Conservation (phyloP, 2,329 filamentous ascomycete genomes). For the Colletotrichum sp. region DNA sequence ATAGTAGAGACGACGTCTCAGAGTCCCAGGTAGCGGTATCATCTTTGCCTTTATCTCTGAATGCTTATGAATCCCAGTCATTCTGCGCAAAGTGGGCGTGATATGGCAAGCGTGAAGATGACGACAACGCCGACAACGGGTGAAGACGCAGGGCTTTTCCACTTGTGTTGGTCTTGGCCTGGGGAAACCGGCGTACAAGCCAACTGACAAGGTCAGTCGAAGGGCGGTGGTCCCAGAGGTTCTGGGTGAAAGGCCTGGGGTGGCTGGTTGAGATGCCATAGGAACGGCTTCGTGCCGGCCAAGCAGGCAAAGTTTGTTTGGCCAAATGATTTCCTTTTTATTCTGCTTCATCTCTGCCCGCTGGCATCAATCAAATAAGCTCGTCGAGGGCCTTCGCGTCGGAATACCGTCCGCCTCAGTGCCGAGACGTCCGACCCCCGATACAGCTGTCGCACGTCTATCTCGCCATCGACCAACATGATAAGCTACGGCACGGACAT, state of each 20-base stretch:
- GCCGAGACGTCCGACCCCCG: slow-evolving; percentile 15
- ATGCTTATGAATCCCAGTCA: not conserved
- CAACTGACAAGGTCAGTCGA: not conserved
- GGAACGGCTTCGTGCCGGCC: slow-evolving; percentile 7
- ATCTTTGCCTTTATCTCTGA: not conserved
- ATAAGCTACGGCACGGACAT: slow-evolving; percentile 12
- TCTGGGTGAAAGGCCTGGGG: not conserved
- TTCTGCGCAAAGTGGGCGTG: not conserved
- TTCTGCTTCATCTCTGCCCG: not conserved
- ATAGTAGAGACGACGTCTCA: not conserved
- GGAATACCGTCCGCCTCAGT: not conserved
- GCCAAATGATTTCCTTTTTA: not conserved
- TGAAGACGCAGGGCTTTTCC: not conserved
- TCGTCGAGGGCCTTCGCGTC: slow-evolving; percentile 6
- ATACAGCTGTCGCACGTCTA: slow-evolving; percentile 20
- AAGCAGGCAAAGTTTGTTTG: slow-evolving; percentile 2
- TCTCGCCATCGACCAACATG: slow-evolving; percentile 10
- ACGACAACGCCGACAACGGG: not conserved
- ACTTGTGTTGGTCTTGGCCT: not conserved
- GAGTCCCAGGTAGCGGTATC: not conserved
- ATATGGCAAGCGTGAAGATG: not conserved
- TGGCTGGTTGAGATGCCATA: not conserved
- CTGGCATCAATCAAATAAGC: slow-evolving; percentile 14
- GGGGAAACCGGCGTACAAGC: not conserved
- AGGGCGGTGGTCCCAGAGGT: not conserved